Percentiles rank a stretch among this genome's conserved stretches.
These are phyloP conservation scores for Monilinia fructicola DNA, from an alignment of 2,329 filamentous ascomycete species.

Conservation along the genomic window DNA sequence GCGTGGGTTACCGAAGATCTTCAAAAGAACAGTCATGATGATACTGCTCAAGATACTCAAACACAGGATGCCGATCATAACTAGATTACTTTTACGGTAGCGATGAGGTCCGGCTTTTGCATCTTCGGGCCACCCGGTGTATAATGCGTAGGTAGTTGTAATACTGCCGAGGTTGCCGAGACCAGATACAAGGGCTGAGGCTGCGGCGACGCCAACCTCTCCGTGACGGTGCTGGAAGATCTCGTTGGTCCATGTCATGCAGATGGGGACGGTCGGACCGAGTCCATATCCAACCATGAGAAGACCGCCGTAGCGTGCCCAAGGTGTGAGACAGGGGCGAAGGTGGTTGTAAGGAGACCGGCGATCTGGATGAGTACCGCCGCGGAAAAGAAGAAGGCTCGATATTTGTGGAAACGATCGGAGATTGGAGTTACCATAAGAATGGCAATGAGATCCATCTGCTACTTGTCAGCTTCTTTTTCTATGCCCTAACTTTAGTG, in stretches of 20 bases:
- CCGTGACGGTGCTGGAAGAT: slow-evolving; percentile 88
- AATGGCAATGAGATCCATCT: slow-evolving; percentile 88
- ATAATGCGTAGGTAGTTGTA: slow-evolving; percentile 84
- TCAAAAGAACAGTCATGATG: slow-evolving; percentile 67
- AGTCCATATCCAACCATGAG: slow-evolving; percentile 87
- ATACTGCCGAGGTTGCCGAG: slow-evolving; percentile 85
- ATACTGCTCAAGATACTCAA: slow-evolving; percentile 73
- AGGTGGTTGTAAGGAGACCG: slow-evolving; percentile 76
- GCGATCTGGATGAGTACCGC: slow-evolving; percentile 77
- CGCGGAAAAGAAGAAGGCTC: slow-evolving; percentile 76
- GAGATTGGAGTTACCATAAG: slow-evolving; percentile 81
- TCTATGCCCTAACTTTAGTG: not conserved
- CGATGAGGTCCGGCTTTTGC: slow-evolving; percentile 64
- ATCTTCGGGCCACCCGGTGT: slow-evolving; percentile 82
- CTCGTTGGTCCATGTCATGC: slow-evolving; percentile 91
- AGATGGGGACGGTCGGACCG: slow-evolving; percentile 86
- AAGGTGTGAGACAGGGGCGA: slow-evolving; percentile 65
- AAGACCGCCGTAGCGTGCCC: slow-evolving; percentile 86
- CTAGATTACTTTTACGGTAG: slow-evolving; percentile 80
- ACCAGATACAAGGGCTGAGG: slow-evolving; percentile 80
- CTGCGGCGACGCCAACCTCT: slow-evolving; percentile 86
- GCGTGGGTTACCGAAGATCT: slow-evolving; percentile 54
- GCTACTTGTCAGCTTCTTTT: slow-evolving; percentile 17
- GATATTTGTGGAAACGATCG: slow-evolving; percentile 79
- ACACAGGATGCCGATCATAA: slow-evolving; percentile 83